phyloP scores from a whole-genome alignment of 495 filamentous ascomycete genomes.

The Penicillium flavigenum region DNA sequence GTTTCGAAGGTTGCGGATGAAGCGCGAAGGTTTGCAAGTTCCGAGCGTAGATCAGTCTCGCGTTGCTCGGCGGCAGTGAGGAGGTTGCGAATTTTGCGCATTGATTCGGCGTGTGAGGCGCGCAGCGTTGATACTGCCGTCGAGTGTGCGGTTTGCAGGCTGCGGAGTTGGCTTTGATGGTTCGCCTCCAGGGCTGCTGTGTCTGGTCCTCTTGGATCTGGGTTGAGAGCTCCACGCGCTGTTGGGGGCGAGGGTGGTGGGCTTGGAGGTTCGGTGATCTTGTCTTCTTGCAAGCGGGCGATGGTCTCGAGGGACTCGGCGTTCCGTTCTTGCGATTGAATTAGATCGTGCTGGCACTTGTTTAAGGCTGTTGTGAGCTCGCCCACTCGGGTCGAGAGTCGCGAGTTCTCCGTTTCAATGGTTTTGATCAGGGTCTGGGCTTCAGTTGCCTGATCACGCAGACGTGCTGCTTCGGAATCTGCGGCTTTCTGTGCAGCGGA shows the following conservation, averaged over 20 bases:
- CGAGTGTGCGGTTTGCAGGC: conserved; percentile 41
- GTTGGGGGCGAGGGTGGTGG: conserved; percentile 31
- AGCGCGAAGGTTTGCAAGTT: conserved; percentile 33
- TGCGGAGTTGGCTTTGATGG: conserved; percentile 41
- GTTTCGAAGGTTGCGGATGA: conserved; percentile 23
- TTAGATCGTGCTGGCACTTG: conserved; percentile 37
- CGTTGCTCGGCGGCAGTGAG: conserved; percentile 44
- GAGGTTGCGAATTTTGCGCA: conserved; percentile 40
- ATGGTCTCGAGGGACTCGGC: conserved; percentile 62
- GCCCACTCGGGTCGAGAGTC: conserved; percentile 34
- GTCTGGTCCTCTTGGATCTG: conserved; percentile 11
- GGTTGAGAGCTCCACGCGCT: conserved; percentile 11
- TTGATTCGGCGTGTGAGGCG: conserved; percentile 45
- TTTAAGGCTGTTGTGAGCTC: conserved; percentile 38
- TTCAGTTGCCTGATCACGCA: conserved; percentile 43
- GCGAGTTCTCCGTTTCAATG: conserved; percentile 49
- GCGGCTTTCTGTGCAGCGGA: conserved; percentile 30
- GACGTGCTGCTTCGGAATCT: conserved; percentile 35
- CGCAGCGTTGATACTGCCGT: conserved; percentile 41
- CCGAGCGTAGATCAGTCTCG: conserved; percentile 42
- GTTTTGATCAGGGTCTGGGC: conserved; percentile 44
- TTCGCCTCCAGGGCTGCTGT: conserved; percentile 33
- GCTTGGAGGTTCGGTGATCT: conserved; percentile 40
- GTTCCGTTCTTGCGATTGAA: conserved; percentile 37
- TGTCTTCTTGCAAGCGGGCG: conserved; percentile 86